Base-by-base conservation (phyloP, 2,329 filamentous ascomycete genomes). In the Moelleriella libera region DNA sequence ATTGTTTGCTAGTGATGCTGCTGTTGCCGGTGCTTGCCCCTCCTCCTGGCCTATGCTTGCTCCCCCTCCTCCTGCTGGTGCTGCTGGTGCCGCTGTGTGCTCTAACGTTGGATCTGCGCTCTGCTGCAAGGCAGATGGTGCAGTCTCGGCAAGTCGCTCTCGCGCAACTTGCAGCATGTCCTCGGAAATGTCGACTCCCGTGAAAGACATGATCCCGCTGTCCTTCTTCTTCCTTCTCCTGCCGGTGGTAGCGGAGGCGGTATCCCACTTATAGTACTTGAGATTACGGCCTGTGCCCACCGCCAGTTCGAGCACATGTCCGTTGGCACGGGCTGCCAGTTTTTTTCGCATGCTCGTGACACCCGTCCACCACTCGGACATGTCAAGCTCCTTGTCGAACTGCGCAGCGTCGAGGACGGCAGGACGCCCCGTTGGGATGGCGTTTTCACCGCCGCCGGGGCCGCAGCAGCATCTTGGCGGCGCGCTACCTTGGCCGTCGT, bases 221-320 rank as follows among this genome's bases (percentile, higher is more conserved):
- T n/a, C n/a, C n/a, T n/a, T n/a, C n/a, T n/a, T n/a, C n/a, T n/a
- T n/a, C n/a, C n/a, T n/a, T n/a, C n/a, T n/a, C n/a, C n/a, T n/a
- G n/a, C n/a, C n/a, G n/a, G n/a, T n/a, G n/a, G n/a, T n/a, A n/a
- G n/a, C n/a, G n/a, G n/a, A n/a, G n/a, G n/a, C n/a, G n/a, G n/a
- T n/a, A n/a, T 37, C 66, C 76, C 77, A 82, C 55, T 73, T 65
- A 58, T 81, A 81, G 59, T 72, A 77, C 40, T 68, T 65, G 12
- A 82, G 57, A 55, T 82, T 83, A 10, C 79, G 68, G 4, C 79
- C 79, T 3, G 78, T 80, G 14, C 79, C 79, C 48, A 82, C 70
- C 14, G 77, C 78, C 10, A 82, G 68, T 60, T 82, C 79, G 32
- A 82, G 68, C 10, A 82, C 78, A 58, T 79, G 66, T 2, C 79